These are phyloP conservation scores for Candida dendrica DNA, from an alignment of 805 yeast genomes.

Conservation along the genomic window DNA sequence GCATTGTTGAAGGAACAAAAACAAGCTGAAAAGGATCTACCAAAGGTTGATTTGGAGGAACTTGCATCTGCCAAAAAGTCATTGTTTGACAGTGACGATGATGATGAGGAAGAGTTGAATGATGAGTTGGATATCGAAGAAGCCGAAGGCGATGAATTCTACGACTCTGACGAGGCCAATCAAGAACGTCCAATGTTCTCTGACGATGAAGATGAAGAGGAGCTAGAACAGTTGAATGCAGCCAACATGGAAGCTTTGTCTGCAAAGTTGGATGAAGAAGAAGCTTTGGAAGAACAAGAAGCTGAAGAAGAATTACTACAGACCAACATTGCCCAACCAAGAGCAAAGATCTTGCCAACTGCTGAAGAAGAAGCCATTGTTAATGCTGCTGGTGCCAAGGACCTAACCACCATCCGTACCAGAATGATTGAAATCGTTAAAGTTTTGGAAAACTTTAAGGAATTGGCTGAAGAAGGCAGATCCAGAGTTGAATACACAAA, in stretches of 20 bases:
- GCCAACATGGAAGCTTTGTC: slow-evolving; percentile 80
- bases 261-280: slow-evolving; percentile 52
- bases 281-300: slow-evolving; percentile 52
- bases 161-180: slow-evolving; percentile 42
- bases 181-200: slow-evolving; percentile 67
- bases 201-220: slow-evolving; percentile 61
- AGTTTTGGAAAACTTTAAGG: slow-evolving; percentile 85
- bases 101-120: slow-evolving; percentile 26
- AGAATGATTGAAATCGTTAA: slow-evolving; percentile 94
- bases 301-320: slow-evolving; percentile 57
- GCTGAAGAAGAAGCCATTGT: slow-evolving; percentile 52
- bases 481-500: slow-evolving; percentile 78
- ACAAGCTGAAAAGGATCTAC: slow-evolving; percentile 42
- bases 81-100: slow-evolving; percentile 56
- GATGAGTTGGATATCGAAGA: slow-evolving; percentile 52
- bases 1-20: slow-evolving; percentile 17
- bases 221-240: slow-evolving; percentile 66
- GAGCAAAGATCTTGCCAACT: slow-evolving; percentile 72
- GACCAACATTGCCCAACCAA: slow-evolving; percentile 54
- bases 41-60: slow-evolving; percentile 64
- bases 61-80: slow-evolving; percentile 64
- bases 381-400: slow-evolving; percentile 52
- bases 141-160: slow-evolving; percentile 33
- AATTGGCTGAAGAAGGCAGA: slow-evolving; percentile 75
- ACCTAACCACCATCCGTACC: slow-evolving; percentile 77